phyloP scores from a whole-genome alignment of 129 eudicot species.

The Helianthus tuberosus region DNA sequence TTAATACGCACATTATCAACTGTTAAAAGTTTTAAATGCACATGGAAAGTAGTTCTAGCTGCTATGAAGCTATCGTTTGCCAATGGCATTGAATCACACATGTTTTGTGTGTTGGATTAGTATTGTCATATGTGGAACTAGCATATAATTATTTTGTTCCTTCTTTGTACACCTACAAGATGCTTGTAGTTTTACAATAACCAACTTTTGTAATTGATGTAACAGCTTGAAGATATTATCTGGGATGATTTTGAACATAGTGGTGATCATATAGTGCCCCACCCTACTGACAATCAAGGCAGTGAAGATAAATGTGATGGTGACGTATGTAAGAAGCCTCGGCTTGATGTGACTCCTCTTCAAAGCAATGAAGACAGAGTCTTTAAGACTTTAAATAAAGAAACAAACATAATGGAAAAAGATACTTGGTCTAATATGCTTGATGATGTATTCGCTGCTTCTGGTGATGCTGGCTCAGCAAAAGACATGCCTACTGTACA shows the following conservation, averaged over 20 bases:
- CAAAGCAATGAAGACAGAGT: constrained; percentile 37
- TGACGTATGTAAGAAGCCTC: constrained; percentile 56
- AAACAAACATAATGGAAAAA: constrained; percentile 52
- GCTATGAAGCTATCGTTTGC: not conserved
- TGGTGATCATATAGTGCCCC: constrained; percentile 92
- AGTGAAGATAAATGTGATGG: constrained; percentile 41
- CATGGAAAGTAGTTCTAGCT: not conserved
- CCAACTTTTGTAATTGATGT: constrained; percentile 37
- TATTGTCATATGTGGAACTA: not conserved
- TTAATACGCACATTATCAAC: not conserved
- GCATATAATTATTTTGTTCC: not conserved
- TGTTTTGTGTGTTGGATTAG: not conserved
- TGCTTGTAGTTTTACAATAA: not conserved
- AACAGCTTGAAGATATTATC: constrained; percentile 79
- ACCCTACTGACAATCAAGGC: constrained; percentile 32
- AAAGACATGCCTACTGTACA: constrained; percentile 42
- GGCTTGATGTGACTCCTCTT: constrained; percentile 44
- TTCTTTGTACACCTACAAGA: not conserved
- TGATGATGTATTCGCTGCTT: constrained; percentile 42
- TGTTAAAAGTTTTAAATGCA: not conserved
- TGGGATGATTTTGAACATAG: constrained; percentile 75
- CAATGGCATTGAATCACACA: not conserved
- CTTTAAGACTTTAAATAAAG: constrained; percentile 31
- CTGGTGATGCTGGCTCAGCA: constrained; percentile 42
- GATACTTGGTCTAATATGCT: constrained; percentile 45